phyloP scores from a whole-genome alignment of 345 rosid genomes.

The Populus deltoides region DNA sequence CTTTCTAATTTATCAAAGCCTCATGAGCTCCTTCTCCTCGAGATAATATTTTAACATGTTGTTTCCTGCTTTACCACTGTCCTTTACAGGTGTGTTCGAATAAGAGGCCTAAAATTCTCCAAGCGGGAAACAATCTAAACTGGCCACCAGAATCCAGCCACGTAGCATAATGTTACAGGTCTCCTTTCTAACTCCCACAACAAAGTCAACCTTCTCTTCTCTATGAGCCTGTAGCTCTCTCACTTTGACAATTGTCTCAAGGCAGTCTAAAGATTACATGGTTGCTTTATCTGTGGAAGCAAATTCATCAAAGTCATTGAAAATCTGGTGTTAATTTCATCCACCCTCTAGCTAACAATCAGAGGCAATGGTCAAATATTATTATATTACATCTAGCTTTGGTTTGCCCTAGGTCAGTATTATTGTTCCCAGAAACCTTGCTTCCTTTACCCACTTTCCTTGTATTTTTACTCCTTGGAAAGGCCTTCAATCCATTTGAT shows the following conservation, averaged over 20 bases:
- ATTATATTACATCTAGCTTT: constrained; percentile 15
- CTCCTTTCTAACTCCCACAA: constrained; percentile 11
- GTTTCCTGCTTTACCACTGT: not conserved
- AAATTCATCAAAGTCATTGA: constrained; percentile 40
- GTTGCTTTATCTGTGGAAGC: not conserved
- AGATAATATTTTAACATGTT: not conserved
- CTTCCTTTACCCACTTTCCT: constrained; percentile 9
- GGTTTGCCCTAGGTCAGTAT: constrained; percentile 3
- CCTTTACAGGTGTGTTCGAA: not conserved
- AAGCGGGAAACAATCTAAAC: constrained; percentile 13
- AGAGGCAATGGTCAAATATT: constrained; percentile 31
- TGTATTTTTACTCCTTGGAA: not conserved
- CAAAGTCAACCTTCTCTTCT: constrained; percentile 30
- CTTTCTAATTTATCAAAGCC: not conserved
- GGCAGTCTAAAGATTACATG: not conserved
- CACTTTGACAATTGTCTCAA: constrained; percentile 25
- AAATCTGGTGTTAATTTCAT: constrained; percentile 39
- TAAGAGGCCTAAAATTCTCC: constrained; percentile 7
- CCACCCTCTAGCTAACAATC: constrained; percentile 45
- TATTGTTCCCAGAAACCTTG: not conserved
- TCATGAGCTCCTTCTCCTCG: not conserved
- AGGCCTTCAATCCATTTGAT: not conserved
- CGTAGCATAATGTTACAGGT: constrained; percentile 18
- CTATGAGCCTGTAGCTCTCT: not conserved
- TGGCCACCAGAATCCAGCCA: constrained; percentile 15